Evolutionary conservation across 2,329 filamentous ascomycete species (phyloP), one percentile per base, ranked within the genome.

Genomic region (Emydomyces testavorans): DNA sequence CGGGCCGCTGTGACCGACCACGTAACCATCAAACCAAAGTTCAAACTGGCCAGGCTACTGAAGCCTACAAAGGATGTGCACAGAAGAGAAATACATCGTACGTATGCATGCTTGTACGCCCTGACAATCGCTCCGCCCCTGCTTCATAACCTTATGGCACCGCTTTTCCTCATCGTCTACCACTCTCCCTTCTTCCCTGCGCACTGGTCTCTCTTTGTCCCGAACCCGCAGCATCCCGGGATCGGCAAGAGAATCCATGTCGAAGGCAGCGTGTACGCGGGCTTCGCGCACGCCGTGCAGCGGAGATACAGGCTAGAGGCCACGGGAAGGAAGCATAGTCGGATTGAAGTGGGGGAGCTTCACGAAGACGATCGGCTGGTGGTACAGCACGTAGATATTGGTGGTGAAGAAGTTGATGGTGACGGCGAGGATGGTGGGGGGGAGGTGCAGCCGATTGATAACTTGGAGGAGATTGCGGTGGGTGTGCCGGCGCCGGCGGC

Each of bases 241-340:
- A 35, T 39, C 6, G 48, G 52, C 41, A 56, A 50, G 49, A 24
- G 44, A 7, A 51, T 54, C 16, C 52, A 51, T 37, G 51, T 53
- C 15, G 41, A 50, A 20, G 49, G 53, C 1, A 51, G 35, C 16
- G 36, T 38, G 31, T 36, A 38, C 35, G 53, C 44, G 4, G 53
- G 49, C 1, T 53, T 48, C 31, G 40, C 44, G 10, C 51, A 50
- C 23, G 49, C 53, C 15, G 53, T 53, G 40, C 48, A 53, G 26
- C 49, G 51, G 18, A 49, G 50, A 24, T 50, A 54, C 29, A 43
- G 52, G 23, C 39, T 45, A 11, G 40, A 35, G 24, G 26, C 43
- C 13, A 45, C 42, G 31, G 38, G 52, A 8, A 49, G 46, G 29
- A 48, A 32, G 18, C 44, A 42, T 37, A 35, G 50, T 18, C 44